Evolutionary conservation across 106 monocot genomes (phyloP), one percentile per base, ranked within the genome.

Genomic region (Gastrodia elata): DNA sequence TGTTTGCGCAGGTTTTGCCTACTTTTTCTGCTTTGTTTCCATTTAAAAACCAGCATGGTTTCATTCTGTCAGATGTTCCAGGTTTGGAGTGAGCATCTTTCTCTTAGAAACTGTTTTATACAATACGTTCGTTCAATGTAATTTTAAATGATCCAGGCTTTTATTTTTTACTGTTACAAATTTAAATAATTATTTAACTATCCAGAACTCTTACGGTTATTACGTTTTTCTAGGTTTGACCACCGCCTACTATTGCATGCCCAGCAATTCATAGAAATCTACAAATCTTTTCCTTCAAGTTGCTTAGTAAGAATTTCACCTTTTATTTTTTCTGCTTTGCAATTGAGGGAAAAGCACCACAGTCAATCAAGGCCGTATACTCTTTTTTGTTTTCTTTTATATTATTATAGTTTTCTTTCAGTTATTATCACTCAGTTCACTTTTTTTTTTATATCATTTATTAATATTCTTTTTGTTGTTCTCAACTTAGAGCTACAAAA

Each of bases 241-340:
- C 86, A 82, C 27, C 78, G 26, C 8, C 75, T 98, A 38, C 46
- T 91, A 68, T 76, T 98, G 68, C 98, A 98, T 84, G 96, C 90
- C 38, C 96, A 97, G 75, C 96, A 97, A 64, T 97, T 90, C 80
- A 83, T 97, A 34, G 96, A 97, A 81, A 87, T 97, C 41, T 90
- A 86, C 77, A 86, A 72, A 79, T 86, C 90, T 72, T 73, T 98
- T 46, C 98, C 93, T 40, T 75, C 98, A 38, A 82, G 46, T 80
- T 41, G 83, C 80, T 71, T 56, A 77, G 98, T 98, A 91, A 88
- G 83, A 55, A 32, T 52, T 58, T 75, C 10, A 32, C 38, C 69
- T 30, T 57, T 37, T 5, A 15, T 61, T 10, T 28, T 32, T 28
- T 59, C 28, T 61, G 6, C 5, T 32, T 6, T 26, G 61, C n/a